Percentiles rank a stretch among this genome's conserved stretches.
phyloP scores from a whole-genome alignment of 2,329 filamentous ascomycete species.

The Tolypocladium sp. region DNA sequence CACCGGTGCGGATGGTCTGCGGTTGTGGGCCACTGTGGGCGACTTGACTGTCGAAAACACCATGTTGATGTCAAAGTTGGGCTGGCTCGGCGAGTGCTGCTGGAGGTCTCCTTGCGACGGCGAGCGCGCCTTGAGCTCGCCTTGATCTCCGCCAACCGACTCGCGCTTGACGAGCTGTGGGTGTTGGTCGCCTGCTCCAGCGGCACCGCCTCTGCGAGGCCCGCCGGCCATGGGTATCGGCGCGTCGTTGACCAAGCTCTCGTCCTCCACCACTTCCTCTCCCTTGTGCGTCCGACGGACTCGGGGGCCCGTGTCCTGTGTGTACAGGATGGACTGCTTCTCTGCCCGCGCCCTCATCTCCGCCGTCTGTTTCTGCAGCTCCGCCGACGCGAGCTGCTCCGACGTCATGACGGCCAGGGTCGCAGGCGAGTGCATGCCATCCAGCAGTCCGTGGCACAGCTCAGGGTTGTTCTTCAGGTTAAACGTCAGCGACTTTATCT shows the following conservation, averaged over 20 bases:
- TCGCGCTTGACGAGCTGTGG: constrained; percentile 25
- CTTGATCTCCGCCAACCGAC: constrained; percentile 17
- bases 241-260: constrained; percentile 37
- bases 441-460: constrained; percentile 67
- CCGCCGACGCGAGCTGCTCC: constrained; percentile 86
- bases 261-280: constrained; percentile 79
- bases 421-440: constrained; percentile 60
- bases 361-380: constrained; percentile 69
- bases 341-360: constrained; percentile 70
- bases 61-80: constrained; percentile 74
- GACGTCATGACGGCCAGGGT: constrained; percentile 79
- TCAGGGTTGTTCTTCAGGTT: constrained; percentile 86
- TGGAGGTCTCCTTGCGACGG: constrained; percentile 33
- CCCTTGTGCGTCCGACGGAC: constrained; percentile 91
- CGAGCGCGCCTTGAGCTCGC: constrained; percentile 20
- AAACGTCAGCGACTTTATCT: constrained; percentile 69
- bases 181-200: constrained; percentile 4
- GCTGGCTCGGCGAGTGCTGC: constrained; percentile 42
- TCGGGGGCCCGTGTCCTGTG: constrained; percentile 61
- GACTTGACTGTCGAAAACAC: constrained; percentile 80
- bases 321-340: constrained; percentile 76
- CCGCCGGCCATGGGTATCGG: constrained; percentile 17
- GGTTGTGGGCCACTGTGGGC: constrained; percentile 43
- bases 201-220: constrained; percentile 5
- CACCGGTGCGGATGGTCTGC: constrained; percentile 38